A percentile compares a stretch with the other conserved stretches of the same genome.
These are phyloP conservation scores for Patellifolia procumbens DNA, from an alignment of 179 eudicot genomes.

Conservation along the genomic window DNA sequence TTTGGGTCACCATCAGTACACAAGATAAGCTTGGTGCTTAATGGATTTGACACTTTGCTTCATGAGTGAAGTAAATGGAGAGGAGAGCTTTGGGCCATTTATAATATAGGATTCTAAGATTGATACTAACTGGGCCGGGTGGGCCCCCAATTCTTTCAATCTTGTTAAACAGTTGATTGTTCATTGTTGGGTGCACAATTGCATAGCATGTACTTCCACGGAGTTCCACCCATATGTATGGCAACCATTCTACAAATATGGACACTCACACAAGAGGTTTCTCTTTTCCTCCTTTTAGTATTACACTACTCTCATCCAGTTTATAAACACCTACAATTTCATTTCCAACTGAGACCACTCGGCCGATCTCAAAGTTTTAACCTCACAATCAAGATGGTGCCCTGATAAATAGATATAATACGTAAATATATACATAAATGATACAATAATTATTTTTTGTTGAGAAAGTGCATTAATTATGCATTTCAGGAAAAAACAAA, in stretches of 20 bases:
- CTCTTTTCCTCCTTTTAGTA: no score
- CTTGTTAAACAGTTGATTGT: neutral
- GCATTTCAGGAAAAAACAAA: no score
- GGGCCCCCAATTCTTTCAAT: neutral
- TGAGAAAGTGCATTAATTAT: no score
- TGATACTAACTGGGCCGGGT: neutral
- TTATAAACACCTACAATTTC: no score
- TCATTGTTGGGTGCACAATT: neutral
- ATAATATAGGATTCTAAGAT: neutral
- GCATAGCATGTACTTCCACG: neutral
- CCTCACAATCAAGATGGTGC: no score
- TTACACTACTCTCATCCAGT: no score
- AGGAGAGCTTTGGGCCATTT: neutral
- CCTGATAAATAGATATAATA: no score
- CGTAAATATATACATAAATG: no score
- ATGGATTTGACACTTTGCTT: neutral
- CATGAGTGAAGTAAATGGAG: neutral
- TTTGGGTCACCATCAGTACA: neutral
- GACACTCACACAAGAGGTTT: no score
- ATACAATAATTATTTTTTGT: no score
- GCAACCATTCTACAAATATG: neutral
- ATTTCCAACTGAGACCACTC: no score
- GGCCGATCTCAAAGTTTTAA: no score
- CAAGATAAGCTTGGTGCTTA: constrained; percentile 2
- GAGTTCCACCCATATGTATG: neutral